Evolutionary conservation across 495 filamentous ascomycete species (phyloP).

Genomic region (Aspergillus ellipticus): DNA sequence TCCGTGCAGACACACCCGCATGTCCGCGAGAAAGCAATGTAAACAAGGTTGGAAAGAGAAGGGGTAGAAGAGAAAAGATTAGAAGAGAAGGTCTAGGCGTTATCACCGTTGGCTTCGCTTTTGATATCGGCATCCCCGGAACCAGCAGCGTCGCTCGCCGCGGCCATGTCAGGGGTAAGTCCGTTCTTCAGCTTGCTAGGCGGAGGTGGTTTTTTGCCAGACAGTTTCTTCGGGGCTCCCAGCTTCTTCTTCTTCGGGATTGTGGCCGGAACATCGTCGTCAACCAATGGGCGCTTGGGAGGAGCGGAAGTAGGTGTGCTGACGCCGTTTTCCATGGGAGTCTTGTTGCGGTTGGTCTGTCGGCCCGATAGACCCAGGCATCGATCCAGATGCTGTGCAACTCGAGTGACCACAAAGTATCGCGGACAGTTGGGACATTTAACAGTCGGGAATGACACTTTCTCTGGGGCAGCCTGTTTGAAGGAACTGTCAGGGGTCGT

Average conservation of each 20-base stretch:
- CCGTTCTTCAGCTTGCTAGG: constrained; percentile 43
- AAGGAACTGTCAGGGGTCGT: constrained; percentile 40
- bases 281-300: constrained; percentile 36
- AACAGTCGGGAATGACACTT: constrained; percentile 66
- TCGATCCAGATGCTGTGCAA: constrained; percentile 73
- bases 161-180: constrained; percentile 22
- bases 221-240: constrained; percentile 37
- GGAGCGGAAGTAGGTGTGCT: constrained; percentile 36
- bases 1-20: constrained; percentile 13
- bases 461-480: constrained; percentile 44
- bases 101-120: constrained; percentile 24
- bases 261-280: constrained; percentile 35
- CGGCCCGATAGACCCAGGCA: constrained; percentile 75
- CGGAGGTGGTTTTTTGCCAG: constrained; percentile 35
- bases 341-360: constrained; percentile 56
- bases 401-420: constrained; percentile 57
- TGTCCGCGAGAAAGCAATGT: constrained; percentile 7
- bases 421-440: constrained; percentile 63
- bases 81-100: constrained; percentile 4
- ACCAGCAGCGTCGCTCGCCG: constrained; percentile 14
- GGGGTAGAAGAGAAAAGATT: constrained; percentile 1
- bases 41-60: neutral
- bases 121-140: constrained; percentile 21
- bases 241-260: constrained; percentile 47
- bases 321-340: constrained; percentile 35